These are phyloP conservation scores for Saccharomyces kudriavzevii DNA, from an alignment of 805 yeast genomes.

Conservation along the genomic window DNA sequence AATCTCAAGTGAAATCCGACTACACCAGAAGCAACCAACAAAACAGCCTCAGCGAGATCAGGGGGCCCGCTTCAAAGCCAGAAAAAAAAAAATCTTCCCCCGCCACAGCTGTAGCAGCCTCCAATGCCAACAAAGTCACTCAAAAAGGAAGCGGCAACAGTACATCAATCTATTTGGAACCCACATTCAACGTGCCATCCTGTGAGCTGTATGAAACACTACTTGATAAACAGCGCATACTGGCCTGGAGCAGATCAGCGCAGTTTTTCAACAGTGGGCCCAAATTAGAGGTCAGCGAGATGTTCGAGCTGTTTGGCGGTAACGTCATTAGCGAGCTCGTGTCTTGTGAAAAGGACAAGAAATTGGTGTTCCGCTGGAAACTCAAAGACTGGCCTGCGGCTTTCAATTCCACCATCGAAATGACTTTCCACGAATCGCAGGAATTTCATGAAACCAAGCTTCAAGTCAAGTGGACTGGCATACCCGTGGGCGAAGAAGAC, in stretches of 20 bases:
- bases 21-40: constrained; percentile 46
- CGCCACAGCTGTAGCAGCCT: constrained; percentile 5
- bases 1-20: constrained; percentile 50
- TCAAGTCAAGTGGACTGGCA: constrained; percentile 72
- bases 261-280: constrained; percentile 9
- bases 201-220: constrained; percentile 76
- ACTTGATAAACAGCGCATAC: constrained; percentile 64
- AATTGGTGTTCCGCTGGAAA: constrained; percentile 76
- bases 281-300: constrained; percentile 46
- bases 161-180: constrained; percentile 65
- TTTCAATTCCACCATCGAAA: constrained; percentile 61
- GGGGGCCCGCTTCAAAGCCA: constrained; percentile 2
- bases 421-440: constrained; percentile 53
- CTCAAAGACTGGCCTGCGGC: constrained; percentile 82
- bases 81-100: constrained; percentile 6
- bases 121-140: constrained; percentile 8
- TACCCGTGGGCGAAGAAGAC: constrained; percentile 94
- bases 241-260: constrained; percentile 84
- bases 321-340: constrained; percentile 66
- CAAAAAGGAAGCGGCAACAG: constrained; percentile 43
- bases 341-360: constrained; percentile 43
- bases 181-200: constrained; percentile 80
- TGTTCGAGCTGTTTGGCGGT: constrained; percentile 75
- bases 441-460: constrained; percentile 80
- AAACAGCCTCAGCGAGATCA: constrained; percentile 17